phyloP scores from a whole-genome alignment of 2,329 filamentous ascomycete genomes.

The Phoma sp. region DNA sequence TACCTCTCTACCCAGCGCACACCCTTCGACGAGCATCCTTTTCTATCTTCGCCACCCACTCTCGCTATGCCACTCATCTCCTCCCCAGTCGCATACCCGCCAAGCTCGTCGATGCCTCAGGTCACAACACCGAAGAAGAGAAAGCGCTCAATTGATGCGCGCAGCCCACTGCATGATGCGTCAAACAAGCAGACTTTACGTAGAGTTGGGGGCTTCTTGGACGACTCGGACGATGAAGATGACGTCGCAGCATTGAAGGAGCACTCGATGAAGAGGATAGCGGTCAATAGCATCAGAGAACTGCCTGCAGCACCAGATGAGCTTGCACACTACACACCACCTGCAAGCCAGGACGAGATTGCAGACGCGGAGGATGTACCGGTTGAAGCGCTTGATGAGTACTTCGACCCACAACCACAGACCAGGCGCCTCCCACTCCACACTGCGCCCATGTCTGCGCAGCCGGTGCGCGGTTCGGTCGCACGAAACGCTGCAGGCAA shows the following conservation, averaged over 20 bases:
- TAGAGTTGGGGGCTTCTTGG: slow-evolving; percentile 46
- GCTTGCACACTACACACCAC: slow-evolving; percentile 40
- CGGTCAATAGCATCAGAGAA: slow-evolving; percentile 37
- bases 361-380: slow-evolving; percentile 38
- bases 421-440: slow-evolving; percentile 20
- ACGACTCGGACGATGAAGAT: slow-evolving; percentile 52
- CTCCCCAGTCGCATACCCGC: slow-evolving; percentile 64
- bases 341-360: slow-evolving; percentile 42
- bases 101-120: slow-evolving; percentile 54
- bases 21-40: slow-evolving; percentile 15
- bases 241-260: slow-evolving; percentile 48
- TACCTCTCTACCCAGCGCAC: slow-evolving; percentile 15
- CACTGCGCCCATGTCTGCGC: slow-evolving; percentile 22
- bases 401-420: slow-evolving; percentile 34
- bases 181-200: slow-evolving; percentile 43
- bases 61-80: slow-evolving; percentile 68
- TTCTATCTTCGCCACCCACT: slow-evolving; percentile 55
- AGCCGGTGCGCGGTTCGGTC: slow-evolving; percentile 26
- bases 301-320: slow-evolving; percentile 32
- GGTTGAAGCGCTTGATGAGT: slow-evolving; percentile 38
- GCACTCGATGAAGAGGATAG: slow-evolving; percentile 47
- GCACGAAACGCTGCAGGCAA: slow-evolving; percentile 63
- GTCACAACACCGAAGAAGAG: slow-evolving; percentile 47
- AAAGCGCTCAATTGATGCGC: slow-evolving; percentile 38
- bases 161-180: slow-evolving; percentile 44